Base-by-base conservation (phyloP, 805 yeast species). In the Grigorovia humatica region DNA sequence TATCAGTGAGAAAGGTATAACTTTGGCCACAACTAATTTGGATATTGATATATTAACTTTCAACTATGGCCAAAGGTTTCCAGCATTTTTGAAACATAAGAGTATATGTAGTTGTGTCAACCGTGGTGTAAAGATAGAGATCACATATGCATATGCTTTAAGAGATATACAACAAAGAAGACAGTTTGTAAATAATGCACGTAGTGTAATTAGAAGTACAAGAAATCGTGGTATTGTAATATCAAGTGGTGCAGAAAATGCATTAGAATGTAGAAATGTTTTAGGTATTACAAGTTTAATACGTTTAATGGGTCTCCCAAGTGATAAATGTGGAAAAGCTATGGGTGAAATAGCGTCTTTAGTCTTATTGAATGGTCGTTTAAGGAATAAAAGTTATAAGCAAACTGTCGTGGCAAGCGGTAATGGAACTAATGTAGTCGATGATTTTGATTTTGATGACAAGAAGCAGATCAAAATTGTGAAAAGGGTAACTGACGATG, bases 31-130 rank as follows among this genome's bases (percentile, higher is more conserved):
- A 19, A 75, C 88, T 1, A 80, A 81, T 52, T 71, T 89, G 46
- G 96, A 89, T 53, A 74, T 90, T 44, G 98, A 93, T 68, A 54
- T 93, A 27, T 77, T 93, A 18, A 81, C 96, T 0, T 75, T 93
- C 51, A 81, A 85, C 50, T 77, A 84, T 64, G 69, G 77, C 27
- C 71, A 74, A 44, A 77, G 87, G 52, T 68, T 88, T 47, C 91
- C 95, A 0, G 82, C 80, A 55, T 87, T 81, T 63, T 70, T 93
- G 57, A 85, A 85, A 59, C 96, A 89, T 69, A 88, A 89, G 59
- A 80, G 88, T 1, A 75, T 88, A 9, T 85, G 96, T 44, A 81
- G 88, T 44, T 96, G 95, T 1, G 74, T 87, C 3, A 83, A 83
- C 18, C 78, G 88, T 48, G 98, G 98, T 1, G 77, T 88, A 27